Percentiles rank a stretch among this genome's conserved stretches.
Evolutionary conservation across 2,329 filamentous ascomycete species (phyloP).

Genomic region (Acephala macrosclerotiorum): DNA sequence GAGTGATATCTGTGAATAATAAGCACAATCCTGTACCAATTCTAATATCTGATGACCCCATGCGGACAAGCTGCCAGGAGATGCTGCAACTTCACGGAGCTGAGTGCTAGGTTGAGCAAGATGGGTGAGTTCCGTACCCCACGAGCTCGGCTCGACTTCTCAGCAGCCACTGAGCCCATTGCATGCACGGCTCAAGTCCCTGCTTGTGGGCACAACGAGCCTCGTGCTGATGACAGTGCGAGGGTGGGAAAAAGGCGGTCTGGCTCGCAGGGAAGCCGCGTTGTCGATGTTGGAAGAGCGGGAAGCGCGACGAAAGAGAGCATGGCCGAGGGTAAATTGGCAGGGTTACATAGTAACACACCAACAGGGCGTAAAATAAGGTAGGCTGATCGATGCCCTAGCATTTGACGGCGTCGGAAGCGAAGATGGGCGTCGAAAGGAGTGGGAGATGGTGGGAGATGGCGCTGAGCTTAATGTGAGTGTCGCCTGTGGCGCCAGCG

Average conservation of each 20-base stretch:
- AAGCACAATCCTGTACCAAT: conserved; percentile 1
- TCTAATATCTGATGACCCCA: not conserved
- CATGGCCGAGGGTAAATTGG: not conserved
- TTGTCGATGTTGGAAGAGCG: not conserved
- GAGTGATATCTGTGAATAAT: not conserved
- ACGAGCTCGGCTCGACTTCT: not conserved
- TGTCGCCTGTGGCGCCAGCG: not conserved
- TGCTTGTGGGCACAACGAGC: conserved; percentile 6
- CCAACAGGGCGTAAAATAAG: conserved; percentile 30
- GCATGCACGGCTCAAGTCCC: not conserved
- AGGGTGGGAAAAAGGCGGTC: conserved; percentile 4
- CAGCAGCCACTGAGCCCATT: not conserved
- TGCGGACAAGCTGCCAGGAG: not conserved
- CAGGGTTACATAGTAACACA: conserved; percentile 1
- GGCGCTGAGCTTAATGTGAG: conserved; percentile 9
- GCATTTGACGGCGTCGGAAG: conserved; percentile 16
- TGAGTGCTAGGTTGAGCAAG: conserved; percentile 14
- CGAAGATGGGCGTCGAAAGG: conserved; percentile 12
- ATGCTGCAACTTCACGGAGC: conserved; percentile 13
- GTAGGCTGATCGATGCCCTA: conserved; percentile 33
- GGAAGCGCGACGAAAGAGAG: conserved; percentile 8
- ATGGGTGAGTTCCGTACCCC: conserved; percentile 11
- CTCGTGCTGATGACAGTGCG: not conserved
- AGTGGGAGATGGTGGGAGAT: conserved; percentile 5
- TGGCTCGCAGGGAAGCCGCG: not conserved